phyloP scores from a whole-genome alignment of 495 filamentous ascomycete genomes.

The Daldinia vernicosa region DNA sequence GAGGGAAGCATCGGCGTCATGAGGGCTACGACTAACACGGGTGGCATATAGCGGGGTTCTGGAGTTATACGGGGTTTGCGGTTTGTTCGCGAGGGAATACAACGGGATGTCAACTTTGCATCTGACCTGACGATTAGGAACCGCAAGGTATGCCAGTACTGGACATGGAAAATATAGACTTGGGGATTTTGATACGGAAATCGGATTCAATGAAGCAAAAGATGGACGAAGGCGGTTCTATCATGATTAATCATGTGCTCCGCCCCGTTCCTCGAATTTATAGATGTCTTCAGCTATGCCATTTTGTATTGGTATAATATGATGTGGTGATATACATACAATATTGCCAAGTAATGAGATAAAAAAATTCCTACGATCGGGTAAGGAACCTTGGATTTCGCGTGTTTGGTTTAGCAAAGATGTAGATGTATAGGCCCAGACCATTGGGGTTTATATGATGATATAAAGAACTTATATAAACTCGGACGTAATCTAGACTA shows the following conservation, averaged over 20 bases:
- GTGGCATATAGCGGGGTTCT: constrained; percentile 38
- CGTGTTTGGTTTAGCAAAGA: too few species aligned
- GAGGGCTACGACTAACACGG: constrained; percentile 34
- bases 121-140: constrained; percentile 29
- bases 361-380: neutral
- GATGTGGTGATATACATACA: neutral
- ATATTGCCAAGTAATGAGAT: neutral
- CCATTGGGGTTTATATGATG: too few species aligned
- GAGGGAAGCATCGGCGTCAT: constrained; percentile 41
- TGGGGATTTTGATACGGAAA: constrained; percentile 10
- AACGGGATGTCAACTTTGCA: constrained; percentile 29
- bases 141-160: constrained; percentile 16
- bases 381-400: too few species aligned
- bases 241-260: neutral
- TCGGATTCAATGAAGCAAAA: constrained; percentile 13
- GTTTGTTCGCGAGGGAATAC: constrained; percentile 16
- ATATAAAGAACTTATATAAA: too few species aligned
- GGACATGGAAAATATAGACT: constrained; percentile 39
- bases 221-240: neutral
- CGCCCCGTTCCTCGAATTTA: neutral
- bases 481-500: too few species aligned
- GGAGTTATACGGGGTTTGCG: constrained; percentile 35
- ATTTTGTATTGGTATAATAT: constrained; percentile 4
- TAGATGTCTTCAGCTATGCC: neutral
- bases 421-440: too few species aligned